A percentile compares a stretch with the other conserved stretches of the same genome.
phyloP scores from a whole-genome alignment of 768 basidiomycete species.

The Tephrocybe rancida region DNA sequence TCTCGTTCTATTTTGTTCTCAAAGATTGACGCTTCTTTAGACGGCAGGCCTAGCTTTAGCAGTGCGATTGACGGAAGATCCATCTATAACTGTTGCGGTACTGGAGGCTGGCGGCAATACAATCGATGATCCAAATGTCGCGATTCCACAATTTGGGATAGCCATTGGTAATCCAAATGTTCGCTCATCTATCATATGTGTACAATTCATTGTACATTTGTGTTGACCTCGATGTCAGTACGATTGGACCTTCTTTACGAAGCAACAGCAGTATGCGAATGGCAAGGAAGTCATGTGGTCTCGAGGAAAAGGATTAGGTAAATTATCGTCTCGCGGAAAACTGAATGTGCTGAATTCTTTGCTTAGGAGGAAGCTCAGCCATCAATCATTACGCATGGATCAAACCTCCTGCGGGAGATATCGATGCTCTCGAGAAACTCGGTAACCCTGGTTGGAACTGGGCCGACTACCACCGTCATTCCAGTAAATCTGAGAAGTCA shows the following conservation, averaged over 20 bases:
- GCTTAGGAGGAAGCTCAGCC: constrained; percentile 41
- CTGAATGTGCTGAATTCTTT: neutral
- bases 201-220: neutral
- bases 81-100: constrained; percentile 36
- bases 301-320: constrained; percentile 34
- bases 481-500: constrained; percentile 38
- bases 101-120: constrained; percentile 36
- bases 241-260: constrained; percentile 36
- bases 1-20: neutral
- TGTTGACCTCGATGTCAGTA: constrained; percentile 18
- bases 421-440: constrained; percentile 42
- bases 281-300: constrained; percentile 26
- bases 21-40: constrained; percentile 5
- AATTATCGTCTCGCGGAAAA: neutral
- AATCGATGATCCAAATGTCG: constrained; percentile 32
- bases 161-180: constrained; percentile 29
- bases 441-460: constrained; percentile 61
- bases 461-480: constrained; percentile 40
- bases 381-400: constrained; percentile 43
- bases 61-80: constrained; percentile 40
- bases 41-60: constrained; percentile 45
- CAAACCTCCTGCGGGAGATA: constrained; percentile 28
- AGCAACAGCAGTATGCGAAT: constrained; percentile 25
- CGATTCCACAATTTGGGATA: constrained; percentile 31
- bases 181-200: neutral